phyloP scores from a whole-genome alignment of 768 basidiomycete species.

The Dentipellis fragilis region DNA sequence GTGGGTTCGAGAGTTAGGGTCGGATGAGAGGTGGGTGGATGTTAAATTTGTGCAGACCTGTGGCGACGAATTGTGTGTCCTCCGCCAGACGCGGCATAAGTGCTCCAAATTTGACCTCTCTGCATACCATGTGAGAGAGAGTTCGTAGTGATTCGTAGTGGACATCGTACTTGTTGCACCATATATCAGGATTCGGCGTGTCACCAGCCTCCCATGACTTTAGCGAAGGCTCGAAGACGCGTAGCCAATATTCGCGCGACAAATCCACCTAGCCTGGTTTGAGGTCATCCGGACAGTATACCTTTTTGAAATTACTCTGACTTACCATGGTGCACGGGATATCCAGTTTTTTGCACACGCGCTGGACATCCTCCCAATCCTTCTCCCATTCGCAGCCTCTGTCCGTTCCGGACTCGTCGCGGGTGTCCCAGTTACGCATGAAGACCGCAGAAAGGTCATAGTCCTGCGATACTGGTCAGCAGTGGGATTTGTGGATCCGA shows the following conservation, averaged over 20 bases:
- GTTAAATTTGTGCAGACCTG: conserved; percentile 40
- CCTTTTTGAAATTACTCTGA: not conserved
- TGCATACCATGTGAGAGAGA: conserved; percentile 18
- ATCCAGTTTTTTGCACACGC: conserved; percentile 62
- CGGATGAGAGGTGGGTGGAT: not conserved
- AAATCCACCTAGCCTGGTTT: conserved; percentile 57
- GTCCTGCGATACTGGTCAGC: conserved; percentile 33
- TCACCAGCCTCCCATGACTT: conserved; percentile 64
- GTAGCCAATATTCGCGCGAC: conserved; percentile 83
- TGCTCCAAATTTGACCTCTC: conserved; percentile 88
- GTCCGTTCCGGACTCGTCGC: conserved; percentile 70
- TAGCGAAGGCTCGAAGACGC: conserved; percentile 84
- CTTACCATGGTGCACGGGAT: conserved; percentile 69
- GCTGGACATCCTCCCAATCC: conserved; percentile 87
- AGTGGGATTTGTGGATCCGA: not conserved
- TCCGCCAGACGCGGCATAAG: conserved; percentile 53
- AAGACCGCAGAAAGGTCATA: conserved; percentile 81
- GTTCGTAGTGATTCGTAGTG: not conserved
- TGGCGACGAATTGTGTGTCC: conserved; percentile 61
- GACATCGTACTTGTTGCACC: conserved; percentile 67
- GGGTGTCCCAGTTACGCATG: conserved; percentile 95
- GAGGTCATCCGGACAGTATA: not conserved
- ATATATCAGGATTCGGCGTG: conserved; percentile 90
- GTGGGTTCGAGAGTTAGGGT: not conserved
- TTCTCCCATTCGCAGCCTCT: conserved; percentile 93